These are phyloP conservation scores for Madurella mycetomatis DNA, from an alignment of 2,329 filamentous ascomycete species.

Conservation along the genomic window DNA sequence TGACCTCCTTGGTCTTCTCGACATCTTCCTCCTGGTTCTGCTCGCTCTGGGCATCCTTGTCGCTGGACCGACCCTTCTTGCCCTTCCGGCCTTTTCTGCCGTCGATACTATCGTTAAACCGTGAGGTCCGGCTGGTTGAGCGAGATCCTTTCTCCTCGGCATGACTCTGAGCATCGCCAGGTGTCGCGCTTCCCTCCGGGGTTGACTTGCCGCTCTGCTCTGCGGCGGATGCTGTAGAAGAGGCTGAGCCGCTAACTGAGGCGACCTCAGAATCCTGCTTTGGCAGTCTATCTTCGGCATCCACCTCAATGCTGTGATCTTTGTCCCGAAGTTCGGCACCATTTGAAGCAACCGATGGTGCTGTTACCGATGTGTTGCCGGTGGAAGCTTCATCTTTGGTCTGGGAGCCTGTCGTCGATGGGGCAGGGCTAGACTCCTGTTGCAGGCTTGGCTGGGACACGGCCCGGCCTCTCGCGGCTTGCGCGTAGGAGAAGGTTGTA, in stretches of 20 bases:
- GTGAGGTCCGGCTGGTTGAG: conserved; percentile 58
- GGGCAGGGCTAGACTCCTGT: conserved; percentile 29
- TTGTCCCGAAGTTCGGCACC: conserved; percentile 31
- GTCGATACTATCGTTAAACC: conserved; percentile 64
- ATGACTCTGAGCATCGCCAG: conserved; percentile 17
- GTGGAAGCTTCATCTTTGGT: conserved; percentile 34
- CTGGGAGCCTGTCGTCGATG: conserved; percentile 31
- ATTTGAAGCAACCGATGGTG: conserved; percentile 36
- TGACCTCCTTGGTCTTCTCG: conserved; percentile 49
- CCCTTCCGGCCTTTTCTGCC: conserved; percentile 58
- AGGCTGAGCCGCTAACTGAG: conserved; percentile 26
- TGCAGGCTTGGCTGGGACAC: conserved; percentile 38
- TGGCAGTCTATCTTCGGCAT: conserved; percentile 21
- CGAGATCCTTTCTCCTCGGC: conserved; percentile 40
- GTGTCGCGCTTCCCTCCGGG: conserved; percentile 17
- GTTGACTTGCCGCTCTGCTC: conserved; percentile 23
- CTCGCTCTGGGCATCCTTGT: conserved; percentile 51
- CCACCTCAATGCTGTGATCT: conserved; percentile 24
- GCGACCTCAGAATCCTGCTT: conserved; percentile 30
- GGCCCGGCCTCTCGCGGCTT: conserved; percentile 80
- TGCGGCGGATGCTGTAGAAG: conserved; percentile 35
- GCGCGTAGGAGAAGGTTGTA: conserved; percentile 83
- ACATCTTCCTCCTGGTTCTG: conserved; percentile 49
- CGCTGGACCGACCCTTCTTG: conserved; percentile 55
- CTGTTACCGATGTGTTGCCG: conserved; percentile 34